Evolutionary conservation across 768 basidiomycete genomes (phyloP).

Genomic region (Russula sp.): DNA sequence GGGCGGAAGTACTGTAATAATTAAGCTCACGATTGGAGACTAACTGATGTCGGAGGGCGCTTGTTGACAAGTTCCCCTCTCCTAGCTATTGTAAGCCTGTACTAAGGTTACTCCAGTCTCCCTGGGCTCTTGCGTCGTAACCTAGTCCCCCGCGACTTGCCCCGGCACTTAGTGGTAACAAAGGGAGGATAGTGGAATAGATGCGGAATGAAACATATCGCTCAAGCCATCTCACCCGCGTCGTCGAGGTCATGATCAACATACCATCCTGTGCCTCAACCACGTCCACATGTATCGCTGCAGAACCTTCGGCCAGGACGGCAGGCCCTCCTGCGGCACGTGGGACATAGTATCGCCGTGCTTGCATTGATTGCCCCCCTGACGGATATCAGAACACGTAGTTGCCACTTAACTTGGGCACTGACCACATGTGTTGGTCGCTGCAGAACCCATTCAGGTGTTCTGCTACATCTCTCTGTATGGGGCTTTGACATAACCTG

Average conservation of each 20-base stretch:
- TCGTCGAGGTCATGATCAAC: neutral
- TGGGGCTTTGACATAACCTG: neutral
- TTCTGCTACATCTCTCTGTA: neutral
- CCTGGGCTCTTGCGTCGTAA: neutral
- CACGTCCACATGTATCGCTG: neutral
- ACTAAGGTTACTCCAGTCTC: too few relatives aligned
- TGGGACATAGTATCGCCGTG: neutral
- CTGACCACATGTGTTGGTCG: neutral
- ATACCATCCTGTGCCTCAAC: neutral
- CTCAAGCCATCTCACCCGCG: neutral
- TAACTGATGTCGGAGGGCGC: too few relatives aligned
- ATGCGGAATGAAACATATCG: too few relatives aligned
- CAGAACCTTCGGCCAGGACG: neutral
- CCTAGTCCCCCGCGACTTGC: neutral
- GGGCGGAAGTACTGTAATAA: too few relatives aligned
- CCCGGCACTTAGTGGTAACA: neutral
- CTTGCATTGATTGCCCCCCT: neutral
- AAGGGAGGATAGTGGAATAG: neutral
- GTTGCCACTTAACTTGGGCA: neutral
- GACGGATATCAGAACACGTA: neutral
- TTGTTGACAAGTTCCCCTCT: too few relatives aligned
- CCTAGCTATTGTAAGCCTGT: too few relatives aligned
- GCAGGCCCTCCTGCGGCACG: neutral
- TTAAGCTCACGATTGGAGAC: too few relatives aligned
- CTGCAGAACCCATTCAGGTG: slow-evolving; percentile 8